Base-by-base conservation (phyloP, 2,329 filamentous ascomycete species). In the Fusarium pseudonygamai region DNA sequence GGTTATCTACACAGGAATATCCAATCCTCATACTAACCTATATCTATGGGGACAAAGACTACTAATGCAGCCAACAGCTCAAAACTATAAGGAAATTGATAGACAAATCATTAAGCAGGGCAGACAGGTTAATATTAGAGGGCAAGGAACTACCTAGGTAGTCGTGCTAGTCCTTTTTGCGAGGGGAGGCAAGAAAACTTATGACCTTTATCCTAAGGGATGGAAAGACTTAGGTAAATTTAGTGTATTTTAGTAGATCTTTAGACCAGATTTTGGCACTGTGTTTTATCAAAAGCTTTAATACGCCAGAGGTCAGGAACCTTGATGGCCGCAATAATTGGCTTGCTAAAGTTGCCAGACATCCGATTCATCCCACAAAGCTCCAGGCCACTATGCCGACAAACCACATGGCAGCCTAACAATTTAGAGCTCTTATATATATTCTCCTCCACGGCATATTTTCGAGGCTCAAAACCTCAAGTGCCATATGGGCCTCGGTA, bases 311-410 rank as follows among this genome's bases (percentile, higher is more conserved):
- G 28, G 46, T 10, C 28, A 30, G 15, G 39, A 30, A 59, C 50
- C 65, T 58, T 69, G 65, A 65, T 65, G 65, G 64, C 15, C 18
- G 16, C 15, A 30, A 30, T 37, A 15, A 18, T 30, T 47, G 24
- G 15, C 36, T 15, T 22, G 42, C 47, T 32, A 18, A 49, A 49
- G 22, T 32, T 18, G 47, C 47, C 15, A 52, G 49, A 26, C 30
- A 26, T 28, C 32, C 13, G 5, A 26, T 34, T 26, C n/a, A 8
- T 24, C 26, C 12, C 20, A 30, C 15, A 7, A 24, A 30, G 28
- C n/a, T 34, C 11, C 16, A 26, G n/a, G 50, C 47, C 14, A 34
- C 15, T 13, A 24, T 34, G n/a, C 47, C 13, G 10, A 14, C 22
- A 20, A 34, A 18, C 12, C 16, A 24, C 4, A 14, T 32, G 16